phyloP scores from a whole-genome alignment of 805 yeast species.

The Trichomonascus vanleenenianus region DNA sequence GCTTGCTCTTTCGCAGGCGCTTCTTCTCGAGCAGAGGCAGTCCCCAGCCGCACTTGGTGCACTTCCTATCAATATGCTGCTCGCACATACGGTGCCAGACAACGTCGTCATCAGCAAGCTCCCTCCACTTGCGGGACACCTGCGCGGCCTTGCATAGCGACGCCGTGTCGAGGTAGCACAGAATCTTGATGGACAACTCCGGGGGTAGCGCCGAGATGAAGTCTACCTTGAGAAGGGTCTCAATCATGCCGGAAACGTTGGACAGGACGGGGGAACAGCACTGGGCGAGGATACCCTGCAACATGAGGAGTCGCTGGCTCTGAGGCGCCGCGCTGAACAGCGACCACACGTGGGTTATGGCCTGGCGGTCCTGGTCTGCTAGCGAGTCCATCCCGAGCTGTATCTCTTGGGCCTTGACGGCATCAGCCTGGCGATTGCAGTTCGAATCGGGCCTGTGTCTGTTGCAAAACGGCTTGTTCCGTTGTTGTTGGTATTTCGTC shows the following conservation, averaged over 20 bases:
- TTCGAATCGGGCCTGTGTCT: conserved; percentile 87
- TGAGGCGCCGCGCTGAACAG: conserved; percentile 68
- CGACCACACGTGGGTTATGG: conserved; percentile 77
- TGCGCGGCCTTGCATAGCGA: conserved; percentile 93
- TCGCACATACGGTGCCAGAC: conserved; percentile 99
- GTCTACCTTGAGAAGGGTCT: conserved; percentile 76
- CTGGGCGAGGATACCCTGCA: conserved; percentile 77
- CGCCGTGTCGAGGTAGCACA: conserved; percentile 85
- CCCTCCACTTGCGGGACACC: conserved; percentile 82
- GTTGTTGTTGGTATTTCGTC: not conserved
- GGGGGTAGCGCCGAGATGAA: conserved; percentile 78
- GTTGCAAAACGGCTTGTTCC: conserved; percentile 55
- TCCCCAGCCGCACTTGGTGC: conserved; percentile 99
- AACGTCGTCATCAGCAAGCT: conserved; percentile 87
- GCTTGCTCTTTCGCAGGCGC: conserved; percentile 28
- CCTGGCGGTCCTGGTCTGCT: conserved; percentile 57
- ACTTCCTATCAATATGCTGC: conserved; percentile 94
- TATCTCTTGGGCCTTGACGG: conserved; percentile 51
- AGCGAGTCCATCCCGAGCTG: conserved; percentile 43
- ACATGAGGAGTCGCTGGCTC: conserved; percentile 61
- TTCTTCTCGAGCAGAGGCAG: conserved; percentile 86
- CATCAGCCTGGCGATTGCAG: conserved; percentile 63
- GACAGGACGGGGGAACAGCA: conserved; percentile 95
- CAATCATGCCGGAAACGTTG: conserved; percentile 72
- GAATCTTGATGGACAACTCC: conserved; percentile 75